Evolutionary conservation across 2,329 filamentous ascomycete species (phyloP), one percentile per base, ranked within the genome.

Genomic region (Fusarium pininemorale): DNA sequence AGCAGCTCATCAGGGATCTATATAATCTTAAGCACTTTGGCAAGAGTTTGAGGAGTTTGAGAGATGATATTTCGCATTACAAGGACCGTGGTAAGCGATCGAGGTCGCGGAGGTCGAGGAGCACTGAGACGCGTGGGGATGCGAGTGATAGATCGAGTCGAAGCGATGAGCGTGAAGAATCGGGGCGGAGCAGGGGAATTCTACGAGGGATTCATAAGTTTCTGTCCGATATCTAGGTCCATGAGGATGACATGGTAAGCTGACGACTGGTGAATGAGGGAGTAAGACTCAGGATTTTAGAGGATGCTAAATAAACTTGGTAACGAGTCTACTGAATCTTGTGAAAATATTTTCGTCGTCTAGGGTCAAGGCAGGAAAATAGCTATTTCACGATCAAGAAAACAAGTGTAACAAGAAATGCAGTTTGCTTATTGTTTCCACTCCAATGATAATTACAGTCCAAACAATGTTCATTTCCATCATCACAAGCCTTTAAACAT

Each of bases 11-110:
- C 7, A 24, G 7, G 5, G 59, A 59, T 2, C n/a, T 75, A 8
- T 75, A 71, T n/a, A 37, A 22, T 15, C 63, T 75, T 3, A 50
- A 64, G 6, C 73, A 75, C 32, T 73, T 63, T 18, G 73, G 73
- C 0, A 45, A 60, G 4, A 48, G 57, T 10, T 41, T 75, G n/a
- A 65, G 54, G 28, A 55, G 20, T 3, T 12, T 75, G 20, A 60
- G 63, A 16, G 57, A 48, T 12, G 53, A n/a, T 3, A 71, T 74
- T 12, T 38, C 42, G 0, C 16, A 55, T 15, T 63, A 65, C 8
- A 39, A 58, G 4, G 37, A 24, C 0, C 9, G 24, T 28, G 63
- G 32, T 2, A 42, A 65, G 18, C 54, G 42, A 10, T 22, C 69
- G 22, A 44, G n/a, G 18, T 24, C 24, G 18, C 16, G 48, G 5